A percentile compares a stretch with the other conserved stretches of the same genome.
Conservation (phyloP, 768 basidiomycete genomes). For the Naganishia kalamii region DNA sequence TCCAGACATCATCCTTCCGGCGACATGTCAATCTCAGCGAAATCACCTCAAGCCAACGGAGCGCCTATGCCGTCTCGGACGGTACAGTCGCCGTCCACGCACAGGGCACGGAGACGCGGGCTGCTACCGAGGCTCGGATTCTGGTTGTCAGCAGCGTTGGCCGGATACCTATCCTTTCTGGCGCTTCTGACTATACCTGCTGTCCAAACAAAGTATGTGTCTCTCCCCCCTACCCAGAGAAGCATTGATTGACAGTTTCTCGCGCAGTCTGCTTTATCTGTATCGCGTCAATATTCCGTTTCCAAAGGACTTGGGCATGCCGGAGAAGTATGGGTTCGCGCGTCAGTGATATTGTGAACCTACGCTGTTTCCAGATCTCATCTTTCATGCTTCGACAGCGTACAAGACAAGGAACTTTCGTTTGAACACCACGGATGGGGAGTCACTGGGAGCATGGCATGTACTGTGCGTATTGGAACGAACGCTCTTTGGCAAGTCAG, state of each 20-base stretch:
- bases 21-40: too few relatives aligned
- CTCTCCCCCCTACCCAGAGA: neutral
- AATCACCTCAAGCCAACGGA: too few relatives aligned
- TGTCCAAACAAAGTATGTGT: constrained; percentile 59
- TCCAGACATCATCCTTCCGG: neutral
- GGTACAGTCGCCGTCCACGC: neutral
- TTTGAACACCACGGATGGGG: constrained; percentile 68
- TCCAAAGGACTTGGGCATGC: constrained; percentile 59
- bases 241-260: neutral
- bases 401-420: constrained; percentile 70
- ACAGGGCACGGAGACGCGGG: neutral
- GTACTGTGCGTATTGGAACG: constrained; percentile 30
- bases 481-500: constrained; percentile 52
- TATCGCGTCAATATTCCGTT: constrained; percentile 63
- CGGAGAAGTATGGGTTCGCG: constrained; percentile 73
- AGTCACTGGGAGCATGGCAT: constrained; percentile 58
- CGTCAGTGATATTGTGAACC: constrained; percentile 54
- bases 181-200: constrained; percentile 57
- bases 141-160: constrained; percentile 1
- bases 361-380: neutral
- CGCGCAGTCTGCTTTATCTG: constrained; percentile 60
- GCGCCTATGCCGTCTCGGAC: too few relatives aligned
- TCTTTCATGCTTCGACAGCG: constrained; percentile 49
- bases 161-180: constrained; percentile 53
- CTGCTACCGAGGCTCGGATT: neutral